Evolutionary conservation across 2,329 filamentous ascomycete genomes (phyloP).

Genomic region (Cladophialophora chaetospira): DNA sequence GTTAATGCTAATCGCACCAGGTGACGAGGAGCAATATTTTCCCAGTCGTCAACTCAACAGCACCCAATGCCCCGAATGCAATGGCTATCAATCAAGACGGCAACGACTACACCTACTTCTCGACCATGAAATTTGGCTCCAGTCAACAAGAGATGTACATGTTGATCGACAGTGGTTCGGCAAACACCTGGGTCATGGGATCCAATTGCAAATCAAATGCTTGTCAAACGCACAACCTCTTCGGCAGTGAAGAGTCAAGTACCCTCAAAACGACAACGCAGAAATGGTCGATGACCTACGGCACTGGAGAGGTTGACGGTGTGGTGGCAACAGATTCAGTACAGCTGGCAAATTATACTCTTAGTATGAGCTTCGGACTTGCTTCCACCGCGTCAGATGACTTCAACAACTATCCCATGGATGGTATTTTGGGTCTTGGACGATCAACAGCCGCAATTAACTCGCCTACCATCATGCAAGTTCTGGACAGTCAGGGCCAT

Average conservation of each 20-base stretch:
- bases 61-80: constrained; percentile 48
- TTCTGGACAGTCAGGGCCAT: constrained; percentile 58
- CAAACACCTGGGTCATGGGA: constrained; percentile 82
- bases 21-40: constrained; percentile 52
- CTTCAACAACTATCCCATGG: constrained; percentile 78
- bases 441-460: constrained; percentile 55
- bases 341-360: constrained; percentile 64
- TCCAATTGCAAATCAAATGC: constrained; percentile 65
- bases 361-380: constrained; percentile 70
- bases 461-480: constrained; percentile 67
- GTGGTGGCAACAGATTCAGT: constrained; percentile 67
- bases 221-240: constrained; percentile 70
- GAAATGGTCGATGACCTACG: constrained; percentile 71
- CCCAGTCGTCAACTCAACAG: constrained; percentile 45
- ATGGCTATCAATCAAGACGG: constrained; percentile 57
- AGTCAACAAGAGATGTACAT: constrained; percentile 55
- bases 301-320: constrained; percentile 73
- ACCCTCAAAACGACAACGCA: constrained; percentile 59
- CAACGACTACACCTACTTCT: constrained; percentile 57
- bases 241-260: constrained; percentile 66
- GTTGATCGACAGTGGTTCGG: constrained; percentile 57
- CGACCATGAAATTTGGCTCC: constrained; percentile 52
- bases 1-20: constrained; percentile 23
- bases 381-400: constrained; percentile 71
- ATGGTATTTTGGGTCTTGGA: constrained; percentile 81